Conservation (phyloP, 2,329 filamentous ascomycete genomes). For the Zalaria sp. region DNA sequence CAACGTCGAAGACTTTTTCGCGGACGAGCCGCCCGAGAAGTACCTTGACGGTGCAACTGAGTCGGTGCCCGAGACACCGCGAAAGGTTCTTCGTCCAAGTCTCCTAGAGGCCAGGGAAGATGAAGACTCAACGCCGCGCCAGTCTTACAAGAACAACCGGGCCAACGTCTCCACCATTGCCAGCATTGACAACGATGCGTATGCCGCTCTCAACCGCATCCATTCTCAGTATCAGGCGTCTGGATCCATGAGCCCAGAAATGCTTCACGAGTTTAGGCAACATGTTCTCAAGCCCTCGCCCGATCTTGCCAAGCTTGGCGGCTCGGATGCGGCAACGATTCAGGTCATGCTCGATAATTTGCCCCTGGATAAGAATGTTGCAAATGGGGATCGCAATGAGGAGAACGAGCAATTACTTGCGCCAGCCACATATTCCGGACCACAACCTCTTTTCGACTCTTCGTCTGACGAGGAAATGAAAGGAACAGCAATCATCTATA, state of each 20-base stretch:
- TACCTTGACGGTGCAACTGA: neutral
- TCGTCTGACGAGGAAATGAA: neutral
- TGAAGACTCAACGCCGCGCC: constrained; percentile 4
- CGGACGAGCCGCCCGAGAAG: neutral
- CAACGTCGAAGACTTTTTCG: constrained; percentile 3
- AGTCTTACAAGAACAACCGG: constrained; percentile 1
- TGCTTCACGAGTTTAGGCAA: constrained; percentile 17
- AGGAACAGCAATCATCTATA: constrained; percentile 24
- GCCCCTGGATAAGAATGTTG: constrained; percentile 2
- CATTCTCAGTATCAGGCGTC: constrained; percentile 16
- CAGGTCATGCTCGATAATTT: constrained; percentile 20
- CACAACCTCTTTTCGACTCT: neutral
- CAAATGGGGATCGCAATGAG: neutral
- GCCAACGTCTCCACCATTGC: constrained; percentile 1
- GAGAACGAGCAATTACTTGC: neutral
- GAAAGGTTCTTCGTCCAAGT: constrained; percentile 6
- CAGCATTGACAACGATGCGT: constrained; percentile 2
- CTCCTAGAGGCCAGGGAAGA: neutral
- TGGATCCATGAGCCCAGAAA: constrained; percentile 16
- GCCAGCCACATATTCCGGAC: neutral
- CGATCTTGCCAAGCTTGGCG: constrained; percentile 11
- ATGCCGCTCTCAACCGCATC: constrained; percentile 5
- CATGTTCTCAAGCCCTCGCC: constrained; percentile 17
- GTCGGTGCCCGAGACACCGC: constrained; percentile 13
- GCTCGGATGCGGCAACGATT: constrained; percentile 19